A percentile compares a stretch with the other conserved stretches of the same genome.
Conservation (phyloP, 139 green algal genomes). For the Coccomyxa sp. region DNA sequence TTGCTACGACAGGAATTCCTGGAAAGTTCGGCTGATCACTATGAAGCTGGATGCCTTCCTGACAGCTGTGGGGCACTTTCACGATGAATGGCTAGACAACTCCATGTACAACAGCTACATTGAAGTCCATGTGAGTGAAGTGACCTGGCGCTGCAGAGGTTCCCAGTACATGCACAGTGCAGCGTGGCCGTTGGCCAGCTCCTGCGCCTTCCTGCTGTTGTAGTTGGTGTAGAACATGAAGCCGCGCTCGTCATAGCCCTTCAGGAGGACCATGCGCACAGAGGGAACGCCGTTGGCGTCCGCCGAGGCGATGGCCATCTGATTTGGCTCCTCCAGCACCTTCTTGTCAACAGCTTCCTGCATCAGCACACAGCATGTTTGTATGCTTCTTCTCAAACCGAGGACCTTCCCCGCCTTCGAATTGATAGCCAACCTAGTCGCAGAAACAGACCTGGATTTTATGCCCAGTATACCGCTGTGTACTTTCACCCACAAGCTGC, state of each 20-base stretch:
- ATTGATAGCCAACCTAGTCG: background rate
- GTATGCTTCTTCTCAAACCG: background rate
- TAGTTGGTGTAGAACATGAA: slow-evolving; percentile 95
- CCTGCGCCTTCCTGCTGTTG: slow-evolving; percentile 46
- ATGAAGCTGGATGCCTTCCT: too few relatives aligned
- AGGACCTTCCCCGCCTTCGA: background rate
- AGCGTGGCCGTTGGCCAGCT: slow-evolving; percentile 53
- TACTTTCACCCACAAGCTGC: too few relatives aligned
- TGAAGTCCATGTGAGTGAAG: too few relatives aligned
- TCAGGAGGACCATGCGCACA: slow-evolving; percentile 83
- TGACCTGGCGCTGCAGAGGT: slow-evolving; percentile 59
- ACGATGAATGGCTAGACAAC: too few relatives aligned
- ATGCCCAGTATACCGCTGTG: too few relatives aligned
- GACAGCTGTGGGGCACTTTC: too few relatives aligned
- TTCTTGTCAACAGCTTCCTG: slow-evolving; percentile 27
- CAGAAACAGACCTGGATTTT: background rate
- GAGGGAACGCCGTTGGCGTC: slow-evolving; percentile 36
- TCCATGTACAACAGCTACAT: too few relatives aligned
- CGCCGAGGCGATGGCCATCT: slow-evolving; percentile 65
- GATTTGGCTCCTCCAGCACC: slow-evolving; percentile 72
- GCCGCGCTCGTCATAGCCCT: slow-evolving; percentile 67
- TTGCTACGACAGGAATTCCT: too few relatives aligned
- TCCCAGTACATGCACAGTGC: slow-evolving; percentile 84
- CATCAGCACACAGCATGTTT: slow-evolving; percentile 4
- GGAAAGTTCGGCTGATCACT: too few relatives aligned